Evolutionary conservation across 805 yeast genomes (phyloP), one percentile per base, ranked within the genome.

Genomic region (Pichia scutulata): DNA sequence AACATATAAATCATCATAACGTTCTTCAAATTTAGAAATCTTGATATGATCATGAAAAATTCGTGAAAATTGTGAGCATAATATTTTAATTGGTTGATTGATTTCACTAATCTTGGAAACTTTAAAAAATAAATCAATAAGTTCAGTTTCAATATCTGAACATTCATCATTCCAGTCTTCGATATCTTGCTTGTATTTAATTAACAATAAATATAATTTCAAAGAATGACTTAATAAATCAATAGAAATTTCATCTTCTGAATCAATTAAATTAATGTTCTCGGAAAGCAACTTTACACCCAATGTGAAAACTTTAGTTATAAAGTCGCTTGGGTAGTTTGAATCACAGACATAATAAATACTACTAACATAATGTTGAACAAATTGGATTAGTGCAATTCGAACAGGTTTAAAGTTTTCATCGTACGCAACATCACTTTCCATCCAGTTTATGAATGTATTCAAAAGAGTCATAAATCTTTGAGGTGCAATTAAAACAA

Each of bases 401-500:
- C 92, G 72, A 26, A 80, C 62, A 6, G 70, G 62, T 18, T 69
- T 58, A 53, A 85, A 87, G 7, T 68, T 74, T 0, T 68, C 64
- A 19, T 82, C 88, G 61, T 78, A 84, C 1, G 84, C 79, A 46
- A 74, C 57, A 21, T 80, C 88, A 16, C 82, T 73, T 23, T 81
- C 85, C 22, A 83, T 56, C 87, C 90, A 84, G 19, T 66, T 66
- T 5, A 64, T 60, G 1, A 89, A 55, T 6, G 77, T 73, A 41
- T 71, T 75, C 19, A 86, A 53, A 9, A 84, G 65, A 87, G 85
- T 78, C 41, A 72, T 75, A 39, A 84, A 68, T 56, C 93, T 74
- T 59, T 82, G 89, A 3, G 76, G 71, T 7, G 87, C 84, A 24
- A 86, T 66, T 2, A 81, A 71, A n/a, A 62, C 65, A 43, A 65